These are phyloP conservation scores for Avena sativa DNA, from an alignment of 176 grass and related monocot species.

Conservation along the genomic window DNA sequence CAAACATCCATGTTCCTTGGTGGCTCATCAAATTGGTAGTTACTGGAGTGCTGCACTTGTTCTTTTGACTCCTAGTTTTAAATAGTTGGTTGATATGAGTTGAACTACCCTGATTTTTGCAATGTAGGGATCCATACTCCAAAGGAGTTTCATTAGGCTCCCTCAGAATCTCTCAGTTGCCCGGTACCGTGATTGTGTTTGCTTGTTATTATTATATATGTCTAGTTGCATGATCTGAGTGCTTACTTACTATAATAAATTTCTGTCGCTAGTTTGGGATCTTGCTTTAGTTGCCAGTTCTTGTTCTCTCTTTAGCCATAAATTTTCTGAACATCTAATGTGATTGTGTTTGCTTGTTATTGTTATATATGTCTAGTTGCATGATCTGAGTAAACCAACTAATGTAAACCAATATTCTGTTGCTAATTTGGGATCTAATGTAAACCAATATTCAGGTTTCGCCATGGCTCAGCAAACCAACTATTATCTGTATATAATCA, in stretches of 20 bases:
- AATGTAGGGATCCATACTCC: conserved; percentile 83
- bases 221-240: conserved; percentile 1
- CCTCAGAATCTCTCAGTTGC: conserved; percentile 61
- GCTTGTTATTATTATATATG: conserved; percentile 10
- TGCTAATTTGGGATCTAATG: too few species aligned
- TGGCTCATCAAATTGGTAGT: conserved; percentile 81
- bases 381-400: not conserved
- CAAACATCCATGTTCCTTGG: conserved; percentile 55
- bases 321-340: too few species aligned
- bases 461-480: not conserved
- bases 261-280: not conserved
- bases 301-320: not conserved
- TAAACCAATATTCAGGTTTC: conserved; percentile 15
- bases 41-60: conserved; percentile 35
- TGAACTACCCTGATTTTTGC: conserved; percentile 55
- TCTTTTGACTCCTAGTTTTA: conserved; percentile 8
- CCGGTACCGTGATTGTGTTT: conserved; percentile 56
- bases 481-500: not conserved
- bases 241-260: not conserved
- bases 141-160: conserved; percentile 66
- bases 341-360: conserved; percentile 39
- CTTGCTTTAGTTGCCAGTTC: not conserved
- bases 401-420: too few species aligned
- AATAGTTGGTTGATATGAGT: conserved; percentile 36
- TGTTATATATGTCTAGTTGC: not conserved